phyloP scores from a whole-genome alignment of 345 rosid genomes.

The Geranium brycei region DNA sequence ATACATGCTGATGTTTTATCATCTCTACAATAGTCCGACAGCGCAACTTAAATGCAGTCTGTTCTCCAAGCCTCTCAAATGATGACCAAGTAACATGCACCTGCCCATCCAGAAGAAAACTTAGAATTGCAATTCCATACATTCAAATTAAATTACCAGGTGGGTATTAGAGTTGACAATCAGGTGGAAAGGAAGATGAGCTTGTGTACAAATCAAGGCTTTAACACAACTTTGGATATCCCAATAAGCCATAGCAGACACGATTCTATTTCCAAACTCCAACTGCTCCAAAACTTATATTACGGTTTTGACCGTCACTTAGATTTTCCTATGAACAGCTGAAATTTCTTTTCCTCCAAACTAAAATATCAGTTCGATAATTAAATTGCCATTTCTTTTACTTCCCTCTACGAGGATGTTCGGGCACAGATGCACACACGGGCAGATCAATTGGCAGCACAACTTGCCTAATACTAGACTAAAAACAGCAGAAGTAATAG shows the following conservation, averaged over 20 bases:
- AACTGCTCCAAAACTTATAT: too few relatives aligned
- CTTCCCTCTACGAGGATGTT: background rate
- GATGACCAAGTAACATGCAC: constrained; percentile 95
- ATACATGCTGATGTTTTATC: constrained; percentile 24
- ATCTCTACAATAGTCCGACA: constrained; percentile 65
- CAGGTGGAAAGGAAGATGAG: background rate
- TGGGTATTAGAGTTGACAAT: background rate
- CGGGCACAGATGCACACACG: background rate
- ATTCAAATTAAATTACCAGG: too few relatives aligned
- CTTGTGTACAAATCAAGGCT: background rate
- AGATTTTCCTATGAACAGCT: background rate
- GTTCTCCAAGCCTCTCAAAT: constrained; percentile 88
- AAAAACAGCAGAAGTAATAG: background rate
- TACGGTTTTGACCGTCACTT: background rate
- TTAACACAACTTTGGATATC: background rate
- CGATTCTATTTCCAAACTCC: background rate
- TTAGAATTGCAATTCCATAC: background rate
- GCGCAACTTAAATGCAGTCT: constrained; percentile 81
- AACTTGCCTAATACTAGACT: background rate
- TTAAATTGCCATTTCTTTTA: background rate
- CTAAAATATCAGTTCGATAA: background rate
- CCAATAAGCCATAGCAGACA: background rate
- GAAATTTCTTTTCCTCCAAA: background rate
- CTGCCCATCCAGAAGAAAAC: constrained; percentile 21
- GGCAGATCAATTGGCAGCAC: background rate